These are phyloP conservation scores for Microcyclospora pomicola DNA, from an alignment of 2,329 filamentous ascomycete species.

Conservation along the genomic window DNA sequence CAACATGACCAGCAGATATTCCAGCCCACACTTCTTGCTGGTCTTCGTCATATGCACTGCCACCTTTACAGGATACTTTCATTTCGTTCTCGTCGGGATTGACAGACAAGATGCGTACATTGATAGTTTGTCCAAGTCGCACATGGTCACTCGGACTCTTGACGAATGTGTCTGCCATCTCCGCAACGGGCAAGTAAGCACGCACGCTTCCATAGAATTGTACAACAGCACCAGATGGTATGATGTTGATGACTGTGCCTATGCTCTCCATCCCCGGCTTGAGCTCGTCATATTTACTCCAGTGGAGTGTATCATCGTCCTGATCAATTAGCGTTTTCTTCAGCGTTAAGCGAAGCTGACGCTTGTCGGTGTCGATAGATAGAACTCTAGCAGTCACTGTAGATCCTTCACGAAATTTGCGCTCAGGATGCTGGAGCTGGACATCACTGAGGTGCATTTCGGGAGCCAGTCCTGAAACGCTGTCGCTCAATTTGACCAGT, in stretches of 20 bases:
- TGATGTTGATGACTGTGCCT: conserved; percentile 74
- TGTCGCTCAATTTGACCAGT: conserved; percentile 70
- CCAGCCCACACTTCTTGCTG: conserved; percentile 59
- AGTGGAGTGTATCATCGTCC: conserved; percentile 50
- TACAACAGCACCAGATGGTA: conserved; percentile 67
- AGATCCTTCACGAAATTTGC: conserved; percentile 82
- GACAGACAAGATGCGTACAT: conserved; percentile 72
- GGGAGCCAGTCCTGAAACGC: conserved; percentile 76
- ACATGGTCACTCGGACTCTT: conserved; percentile 82
- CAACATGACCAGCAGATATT: conserved; percentile 58
- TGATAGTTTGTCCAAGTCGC: conserved; percentile 77
- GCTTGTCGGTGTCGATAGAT: conserved; percentile 60
- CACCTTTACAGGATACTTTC: conserved; percentile 86
- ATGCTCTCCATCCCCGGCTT: conserved; percentile 62
- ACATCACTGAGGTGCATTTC: conserved; percentile 83
- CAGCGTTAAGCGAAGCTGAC: conserved; percentile 71
- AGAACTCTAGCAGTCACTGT: conserved; percentile 75
- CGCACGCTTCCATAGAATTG: conserved; percentile 79
- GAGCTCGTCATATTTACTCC: conserved; percentile 65
- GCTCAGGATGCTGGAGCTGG: conserved; percentile 79
- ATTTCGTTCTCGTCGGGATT: conserved; percentile 58
- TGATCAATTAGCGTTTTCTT: conserved; percentile 94
- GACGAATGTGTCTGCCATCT: conserved; percentile 98
- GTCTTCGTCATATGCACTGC: conserved; percentile 62
- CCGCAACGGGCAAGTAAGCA: conserved; percentile 80